Evolutionary conservation across 768 basidiomycete species (phyloP), one percentile per base, ranked within the genome.

Genomic region (Xerocomellus intermedius): DNA sequence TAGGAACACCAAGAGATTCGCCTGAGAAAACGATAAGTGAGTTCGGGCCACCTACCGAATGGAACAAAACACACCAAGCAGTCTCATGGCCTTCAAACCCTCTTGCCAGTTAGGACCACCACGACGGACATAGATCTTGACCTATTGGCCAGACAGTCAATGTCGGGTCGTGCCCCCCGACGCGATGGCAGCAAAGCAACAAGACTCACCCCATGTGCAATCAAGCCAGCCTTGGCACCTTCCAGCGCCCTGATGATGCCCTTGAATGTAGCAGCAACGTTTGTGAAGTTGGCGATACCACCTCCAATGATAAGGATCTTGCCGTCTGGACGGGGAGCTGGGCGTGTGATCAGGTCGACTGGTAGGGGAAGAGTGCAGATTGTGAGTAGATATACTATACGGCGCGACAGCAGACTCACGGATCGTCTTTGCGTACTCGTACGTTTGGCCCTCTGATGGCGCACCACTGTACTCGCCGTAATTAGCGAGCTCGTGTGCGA

Each of bases 71-170:
- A 21, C 73, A 70, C 69, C 97, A 65, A 98, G 91, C 24, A 98
- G 82, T 55, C 94, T 86, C 94, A 99, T 98, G 45, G 97, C 97
- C 79, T 98, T 97, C 73, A 98, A 85, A 68, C 88, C 88, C 69
- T 98, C 96, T 79, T 99, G 97, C 81, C 97, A 99, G 83, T 98
- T 99, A 58, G 97, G 97, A 14, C 96, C 96, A 72, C 95, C 96
- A 70, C 96, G 94, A 66, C 96, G 91, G 46, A 98, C 94, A 68
- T 91, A 99, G 75, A 98, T 98, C 75, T 86, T 87, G 75, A 98
- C 95, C 52, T 84, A 76, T 22, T 19, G 12, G 6, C 10, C 76
- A 93, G 87, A 5, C 2, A n/a, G 17, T 48, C 5, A 19, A 46
- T 7, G 30, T 53, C 8, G 32, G 26, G 5, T 45, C 13, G 24